Evolutionary conservation across 495 filamentous ascomycete species (phyloP), one percentile per base, ranked within the genome.

Genomic region (Tuber umbilicatum): DNA sequence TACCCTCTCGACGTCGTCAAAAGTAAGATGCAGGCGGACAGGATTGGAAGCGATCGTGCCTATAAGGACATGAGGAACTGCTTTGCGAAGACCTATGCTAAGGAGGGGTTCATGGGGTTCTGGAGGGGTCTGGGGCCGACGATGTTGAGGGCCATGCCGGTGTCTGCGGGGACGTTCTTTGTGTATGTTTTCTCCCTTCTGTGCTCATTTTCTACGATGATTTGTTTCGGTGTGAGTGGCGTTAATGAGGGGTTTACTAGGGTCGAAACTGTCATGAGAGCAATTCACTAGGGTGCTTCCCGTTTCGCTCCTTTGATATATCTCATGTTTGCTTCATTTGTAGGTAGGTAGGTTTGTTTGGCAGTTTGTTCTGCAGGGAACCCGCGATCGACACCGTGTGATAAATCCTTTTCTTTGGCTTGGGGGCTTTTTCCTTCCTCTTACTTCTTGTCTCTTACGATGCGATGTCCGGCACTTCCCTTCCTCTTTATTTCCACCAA

Each of bases 11-110:
- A 99, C 84, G 95, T 98, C 40, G 85, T 99, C 83, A 99, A 99
- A 91, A 97, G 93, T 84, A 97, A 97, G 89, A 97, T 98, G 94
- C 95, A 99, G 88, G 96, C 89, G 76, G 95, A 99, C 86, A 94
- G 92, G 35, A 93, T 97, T 81, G 87, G 87, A 1, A 67, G 72
- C 40, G 83, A 87, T 73, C 88, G 87, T 87, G 85, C 86, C 81
- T 98, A 91, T 84, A 88, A 85, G 85, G 90, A 84, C 72, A 97
- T 97, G 93, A 87, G 89, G 68, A 93, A 97, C 84, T 95, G 93
- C 85, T 97, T 97, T 84, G 86, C 85, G 78, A 90, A 97, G 88
- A 93, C 91, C 38, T 97, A 88, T 85, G 84, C 87, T 69, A 85
- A 84, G 37, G 94, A 97, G 84, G 95, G 95, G 6, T 75, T 89